Evolutionary conservation across 2,329 filamentous ascomycete genomes (phyloP), one percentile per base, ranked within the genome.

Genomic region (Colletotrichum limetticola): DNA sequence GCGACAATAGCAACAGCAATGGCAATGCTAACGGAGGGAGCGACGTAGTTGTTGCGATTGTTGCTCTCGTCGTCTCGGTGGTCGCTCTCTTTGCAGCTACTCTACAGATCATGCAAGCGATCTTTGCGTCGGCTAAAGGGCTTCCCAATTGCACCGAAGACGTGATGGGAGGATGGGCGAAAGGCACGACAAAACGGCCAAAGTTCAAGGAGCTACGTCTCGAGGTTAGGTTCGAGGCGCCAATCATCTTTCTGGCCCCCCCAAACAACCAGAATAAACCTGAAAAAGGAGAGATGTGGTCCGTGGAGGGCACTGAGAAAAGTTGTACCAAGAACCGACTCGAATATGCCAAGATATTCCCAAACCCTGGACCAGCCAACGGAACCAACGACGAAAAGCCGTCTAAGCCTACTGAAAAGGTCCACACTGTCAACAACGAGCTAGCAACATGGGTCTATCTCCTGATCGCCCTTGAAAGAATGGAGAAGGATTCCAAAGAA

Each of bases 381-480:
- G 42, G 19, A n/a, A 11, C 19, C 19, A 22, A 49, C 42, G 19
- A n/a, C 42, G 42, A 49, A 22, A 49, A 49, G n/a, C 16, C 7
- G n/a, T 62, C 22, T 12, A 26, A 35, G 32, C 49, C 11, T 14
- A 35, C 6, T 3, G 35, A 57, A n/a, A 32, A 16, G 2, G 58
- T 74, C 1, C 68, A 74, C 24, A 74, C 72, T 1, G 64, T 71
- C 8, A 30, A 74, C 3, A 71, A 65, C 7, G 68, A 72, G 56
- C 46, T 42, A 2, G 68, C 67, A 1, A 72, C 63, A 0, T 74
- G 72, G 72, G 52, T 68, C 1, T 59, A 28, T 8, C 46, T 74
- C 1, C 6, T 74, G 1, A 35, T 22, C 32, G 68, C 72, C 2
- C 37, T 74, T 4, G 55, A 74, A 26, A n/a, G 30, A 2, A 71